Evolutionary conservation across 1,139 yeast species (phyloP).

Genomic region (Sugiyamaella novakii): DNA sequence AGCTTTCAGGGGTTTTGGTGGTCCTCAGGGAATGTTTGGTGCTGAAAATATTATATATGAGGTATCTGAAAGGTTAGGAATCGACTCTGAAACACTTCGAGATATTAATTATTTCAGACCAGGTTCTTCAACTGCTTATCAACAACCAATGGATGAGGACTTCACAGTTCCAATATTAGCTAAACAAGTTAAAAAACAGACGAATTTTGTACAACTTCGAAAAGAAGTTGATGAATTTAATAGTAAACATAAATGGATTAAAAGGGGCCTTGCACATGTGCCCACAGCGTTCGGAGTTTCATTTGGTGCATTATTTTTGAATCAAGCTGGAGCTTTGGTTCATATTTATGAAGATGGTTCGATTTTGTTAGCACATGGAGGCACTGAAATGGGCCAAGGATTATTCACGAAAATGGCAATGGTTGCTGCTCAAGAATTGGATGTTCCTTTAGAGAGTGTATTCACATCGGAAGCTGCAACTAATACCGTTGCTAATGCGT

Average conservation of each 20-base stretch:
- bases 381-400: conserved; percentile 56
- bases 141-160: conserved; percentile 47
- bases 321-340: conserved; percentile 52
- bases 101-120: conserved; percentile 43
- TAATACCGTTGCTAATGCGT: conserved; percentile 49
- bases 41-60: conserved; percentile 47
- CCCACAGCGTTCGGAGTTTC: conserved; percentile 52
- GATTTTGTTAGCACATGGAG: conserved; percentile 49
- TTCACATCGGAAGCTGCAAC: conserved; percentile 51
- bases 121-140: conserved; percentile 45
- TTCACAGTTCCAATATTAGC: conserved; percentile 69
- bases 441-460: conserved; percentile 45
- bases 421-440: conserved; percentile 48
- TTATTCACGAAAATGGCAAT: conserved; percentile 51
- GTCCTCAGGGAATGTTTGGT: conserved; percentile 51
- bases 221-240: conserved; percentile 47
- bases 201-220: conserved; percentile 42
- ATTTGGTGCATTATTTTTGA: conserved; percentile 48
- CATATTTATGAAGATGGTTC: conserved; percentile 52
- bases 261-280: conserved; percentile 49
- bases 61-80: conserved; percentile 44
- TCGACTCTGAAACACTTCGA: conserved; percentile 46
- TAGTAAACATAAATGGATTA: conserved; percentile 46
- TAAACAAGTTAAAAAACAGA: conserved; percentile 81
- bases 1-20: conserved; percentile 53